Evolutionary conservation across 2,329 filamentous ascomycete genomes (phyloP).

Genomic region (Torrubiella hemipterigena): DNA sequence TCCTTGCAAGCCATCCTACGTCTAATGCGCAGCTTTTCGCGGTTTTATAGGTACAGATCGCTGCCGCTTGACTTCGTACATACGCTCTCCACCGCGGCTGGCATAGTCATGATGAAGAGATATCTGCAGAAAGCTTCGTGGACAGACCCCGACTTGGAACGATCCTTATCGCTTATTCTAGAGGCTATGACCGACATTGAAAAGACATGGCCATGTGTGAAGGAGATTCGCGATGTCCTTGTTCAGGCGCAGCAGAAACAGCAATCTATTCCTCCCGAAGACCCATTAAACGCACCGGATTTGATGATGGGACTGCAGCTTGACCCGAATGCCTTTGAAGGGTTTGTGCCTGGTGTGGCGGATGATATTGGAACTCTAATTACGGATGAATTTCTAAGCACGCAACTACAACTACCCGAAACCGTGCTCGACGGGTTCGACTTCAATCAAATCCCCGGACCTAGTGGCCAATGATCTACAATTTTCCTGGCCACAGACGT

Average conservation of each 20-base stretch:
- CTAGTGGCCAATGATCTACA: constrained; percentile 1
- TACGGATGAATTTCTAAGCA: constrained; percentile 21
- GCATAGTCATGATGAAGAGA: constrained; percentile 32
- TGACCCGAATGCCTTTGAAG: constrained; percentile 11
- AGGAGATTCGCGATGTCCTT: constrained; percentile 25
- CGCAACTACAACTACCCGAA: constrained; percentile 17
- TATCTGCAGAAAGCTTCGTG: constrained; percentile 26
- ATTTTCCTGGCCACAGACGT: background rate
- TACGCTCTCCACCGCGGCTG: constrained; percentile 33
- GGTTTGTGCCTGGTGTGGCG: constrained; percentile 13
- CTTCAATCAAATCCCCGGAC: constrained; percentile 14
- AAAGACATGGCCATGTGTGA: constrained; percentile 32
- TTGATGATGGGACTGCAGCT: constrained; percentile 20
- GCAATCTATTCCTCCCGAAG: constrained; percentile 17
- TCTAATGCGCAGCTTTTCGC: constrained; percentile 29
- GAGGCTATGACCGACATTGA: constrained; percentile 41
- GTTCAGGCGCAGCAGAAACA: constrained; percentile 17
- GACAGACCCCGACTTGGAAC: constrained; percentile 33
- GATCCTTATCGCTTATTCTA: constrained; percentile 33
- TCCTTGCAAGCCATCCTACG: constrained; percentile 32
- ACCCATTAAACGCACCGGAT: constrained; percentile 18
- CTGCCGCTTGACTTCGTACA: constrained; percentile 36
- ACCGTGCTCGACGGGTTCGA: constrained; percentile 16
- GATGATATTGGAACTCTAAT: constrained; percentile 20
- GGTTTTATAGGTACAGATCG: constrained; percentile 28